These are phyloP conservation scores for Thermothielavioides terrestris DNA, from an alignment of 495 filamentous ascomycete genomes.

Conservation along the genomic window DNA sequence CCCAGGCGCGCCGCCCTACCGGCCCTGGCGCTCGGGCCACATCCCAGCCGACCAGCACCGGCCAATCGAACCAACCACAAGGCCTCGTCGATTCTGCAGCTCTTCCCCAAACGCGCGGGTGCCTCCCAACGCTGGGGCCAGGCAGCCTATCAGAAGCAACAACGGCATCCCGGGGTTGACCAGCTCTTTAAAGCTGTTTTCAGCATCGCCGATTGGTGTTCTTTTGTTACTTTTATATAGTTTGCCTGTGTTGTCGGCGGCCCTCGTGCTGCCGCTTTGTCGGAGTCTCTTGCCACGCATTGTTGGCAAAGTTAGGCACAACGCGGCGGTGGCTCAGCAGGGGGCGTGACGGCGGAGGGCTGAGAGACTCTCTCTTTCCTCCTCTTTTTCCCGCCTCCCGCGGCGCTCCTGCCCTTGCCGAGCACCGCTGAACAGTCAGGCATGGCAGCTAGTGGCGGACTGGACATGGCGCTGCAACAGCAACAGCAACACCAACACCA, in stretches of 20 bases:
- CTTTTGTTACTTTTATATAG: neutral
- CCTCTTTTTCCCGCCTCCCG: neutral
- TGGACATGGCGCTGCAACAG: slow-evolving; percentile 15
- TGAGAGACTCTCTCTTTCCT: neutral
- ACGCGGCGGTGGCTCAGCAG: neutral
- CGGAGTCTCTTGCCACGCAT: neutral
- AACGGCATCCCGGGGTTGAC: neutral
- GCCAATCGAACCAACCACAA: slow-evolving; percentile 16
- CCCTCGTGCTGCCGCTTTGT: neutral
- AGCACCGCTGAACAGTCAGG: too few relatives aligned
- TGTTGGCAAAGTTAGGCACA: neutral
- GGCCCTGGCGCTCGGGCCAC: slow-evolving; percentile 9
- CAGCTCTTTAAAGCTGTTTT: neutral
- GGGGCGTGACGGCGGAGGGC: neutral
- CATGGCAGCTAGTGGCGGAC: slow-evolving; percentile 12
- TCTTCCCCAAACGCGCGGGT: neutral
- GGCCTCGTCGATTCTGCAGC: neutral
- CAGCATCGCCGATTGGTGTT: neutral
- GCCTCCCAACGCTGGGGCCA: neutral
- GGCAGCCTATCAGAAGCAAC: slow-evolving; percentile 10
- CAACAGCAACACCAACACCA: slow-evolving; percentile 6
- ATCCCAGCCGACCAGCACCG: neutral
- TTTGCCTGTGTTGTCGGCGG: neutral
- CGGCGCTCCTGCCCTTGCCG: neutral
- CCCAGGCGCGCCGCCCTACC: neutral